Evolutionary conservation across 768 basidiomycete species (phyloP).

Genomic region (Boletus fagicola): DNA sequence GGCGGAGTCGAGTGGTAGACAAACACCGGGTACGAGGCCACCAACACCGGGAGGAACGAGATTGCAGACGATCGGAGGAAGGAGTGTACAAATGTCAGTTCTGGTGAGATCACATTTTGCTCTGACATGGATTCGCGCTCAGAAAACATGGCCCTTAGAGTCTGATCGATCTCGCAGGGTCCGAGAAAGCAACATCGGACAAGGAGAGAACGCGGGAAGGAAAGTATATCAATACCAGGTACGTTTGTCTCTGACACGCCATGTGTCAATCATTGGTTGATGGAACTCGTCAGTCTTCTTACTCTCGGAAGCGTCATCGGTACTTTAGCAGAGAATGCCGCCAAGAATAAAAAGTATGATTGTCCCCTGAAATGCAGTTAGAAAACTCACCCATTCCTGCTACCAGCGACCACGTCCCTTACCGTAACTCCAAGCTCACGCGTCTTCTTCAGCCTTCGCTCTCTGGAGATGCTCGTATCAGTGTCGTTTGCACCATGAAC

Average conservation of each 20-base stretch:
- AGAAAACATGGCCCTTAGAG: constrained; percentile 46
- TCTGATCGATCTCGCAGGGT: constrained; percentile 94
- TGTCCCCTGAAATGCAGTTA: background rate
- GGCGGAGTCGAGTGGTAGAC: constrained; percentile 38
- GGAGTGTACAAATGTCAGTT: constrained; percentile 76
- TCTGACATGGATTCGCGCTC: background rate
- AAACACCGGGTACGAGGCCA: constrained; percentile 53
- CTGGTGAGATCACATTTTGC: constrained; percentile 42
- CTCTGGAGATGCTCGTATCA: constrained; percentile 92
- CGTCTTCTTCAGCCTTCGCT: constrained; percentile 93
- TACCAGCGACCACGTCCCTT: constrained; percentile 83
- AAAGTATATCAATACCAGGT: constrained; percentile 94
- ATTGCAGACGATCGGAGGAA: constrained; percentile 73
- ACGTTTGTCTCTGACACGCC: background rate
- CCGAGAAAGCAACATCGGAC: constrained; percentile 93
- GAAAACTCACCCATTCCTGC: background rate
- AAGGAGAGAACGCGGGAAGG: constrained; percentile 96
- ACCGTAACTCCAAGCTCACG: constrained; percentile 93
- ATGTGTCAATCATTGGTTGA: background rate
- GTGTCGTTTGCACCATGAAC: constrained; percentile 94
- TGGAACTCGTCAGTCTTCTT: constrained; percentile 55
- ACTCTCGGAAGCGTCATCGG: constrained; percentile 92
- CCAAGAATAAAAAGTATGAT: constrained; percentile 65
- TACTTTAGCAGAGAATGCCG: constrained; percentile 86
- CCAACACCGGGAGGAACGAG: constrained; percentile 59